Conservation (phyloP, 1,284 basidiomycete species). For the Termitomyces sp. region DNA sequence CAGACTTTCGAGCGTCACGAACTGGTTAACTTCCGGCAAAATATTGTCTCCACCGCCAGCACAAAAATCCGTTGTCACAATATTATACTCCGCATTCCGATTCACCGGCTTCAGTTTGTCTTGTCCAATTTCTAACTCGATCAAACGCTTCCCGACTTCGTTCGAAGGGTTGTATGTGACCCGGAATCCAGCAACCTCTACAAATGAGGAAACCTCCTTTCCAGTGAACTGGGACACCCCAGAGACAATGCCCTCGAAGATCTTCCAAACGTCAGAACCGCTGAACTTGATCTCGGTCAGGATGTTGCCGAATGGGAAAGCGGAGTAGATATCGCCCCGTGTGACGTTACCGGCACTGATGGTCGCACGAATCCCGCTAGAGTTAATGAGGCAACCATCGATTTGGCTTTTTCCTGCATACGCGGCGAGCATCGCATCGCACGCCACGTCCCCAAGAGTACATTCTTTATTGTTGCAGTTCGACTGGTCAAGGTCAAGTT, state of each 20-base stretch:
- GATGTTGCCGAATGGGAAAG: constrained; percentile 11
- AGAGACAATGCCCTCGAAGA: constrained; percentile 5
- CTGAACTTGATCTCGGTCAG: constrained; percentile 5
- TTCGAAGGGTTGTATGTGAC: constrained; percentile 8
- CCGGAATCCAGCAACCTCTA: constrained; percentile 2
- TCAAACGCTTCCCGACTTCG: constrained; percentile 3
- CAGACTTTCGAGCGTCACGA: constrained; percentile 1
- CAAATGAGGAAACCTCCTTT: constrained; percentile 5
- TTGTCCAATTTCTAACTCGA: constrained; percentile 9
- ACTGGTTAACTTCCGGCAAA: constrained; percentile 2
- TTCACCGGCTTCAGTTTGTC: constrained; percentile 1
- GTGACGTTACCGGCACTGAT: constrained; percentile 8
- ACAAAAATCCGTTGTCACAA: constrained; percentile 5
- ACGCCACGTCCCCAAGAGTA: too few species aligned
- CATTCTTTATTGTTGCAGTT: too few species aligned
- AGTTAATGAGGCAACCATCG: constrained; percentile 10
- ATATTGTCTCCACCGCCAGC: constrained; percentile 11
- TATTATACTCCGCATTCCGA: constrained; percentile 1
- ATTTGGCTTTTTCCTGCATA: not conserved
- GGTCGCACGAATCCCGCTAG: constrained; percentile 6
- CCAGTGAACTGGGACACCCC: constrained; percentile 6
- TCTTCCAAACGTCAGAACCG: constrained; percentile 5
- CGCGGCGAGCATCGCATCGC: too few species aligned
- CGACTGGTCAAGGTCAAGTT: too few species aligned
- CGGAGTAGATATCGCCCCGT: constrained; percentile 6